Percentiles rank a stretch among this genome's conserved stretches.
phyloP scores from a whole-genome alignment of 345 rosid genomes.

The Aethionema arabicum region DNA sequence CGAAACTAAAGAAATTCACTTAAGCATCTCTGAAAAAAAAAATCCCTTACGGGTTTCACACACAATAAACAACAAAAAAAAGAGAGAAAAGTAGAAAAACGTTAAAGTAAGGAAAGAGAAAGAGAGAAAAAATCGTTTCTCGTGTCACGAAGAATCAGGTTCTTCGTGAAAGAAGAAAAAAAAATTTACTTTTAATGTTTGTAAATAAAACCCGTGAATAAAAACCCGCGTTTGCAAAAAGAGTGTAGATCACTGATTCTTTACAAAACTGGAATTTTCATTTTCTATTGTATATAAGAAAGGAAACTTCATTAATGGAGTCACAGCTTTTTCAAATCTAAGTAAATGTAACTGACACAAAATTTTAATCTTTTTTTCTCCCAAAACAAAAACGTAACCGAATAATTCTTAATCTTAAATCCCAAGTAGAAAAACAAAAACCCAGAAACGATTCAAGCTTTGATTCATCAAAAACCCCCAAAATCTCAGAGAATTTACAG shows the following conservation, averaged over 20 bases:
- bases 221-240: slow-evolving; percentile 4
- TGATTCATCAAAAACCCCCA: slow-evolving; percentile 7
- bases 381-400: slow-evolving; percentile 3
- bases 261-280: neutral
- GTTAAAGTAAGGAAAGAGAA: slow-evolving; percentile 21
- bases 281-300: neutral
- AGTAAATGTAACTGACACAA: slow-evolving; percentile 33
- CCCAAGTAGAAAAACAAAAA: neutral
- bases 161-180: slow-evolving; percentile 50
- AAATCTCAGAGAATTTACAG: neutral
- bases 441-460: slow-evolving; percentile 14
- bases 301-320: slow-evolving; percentile 23
- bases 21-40: slow-evolving; percentile 26
- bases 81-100: slow-evolving; percentile 26
- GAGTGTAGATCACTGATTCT: slow-evolving; percentile 17
- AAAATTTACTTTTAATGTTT: slow-evolving; percentile 19
- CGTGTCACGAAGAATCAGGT: slow-evolving; percentile 83
- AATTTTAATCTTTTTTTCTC: neutral
- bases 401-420: neutral
- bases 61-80: neutral
- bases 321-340: slow-evolving; percentile 27
- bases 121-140: slow-evolving; percentile 52
- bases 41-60: neutral
- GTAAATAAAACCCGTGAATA: slow-evolving; percentile 34
- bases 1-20: slow-evolving; percentile 23